Base-by-base conservation (phyloP, 1,139 yeast species). In the Candida tetrigidarum region DNA sequence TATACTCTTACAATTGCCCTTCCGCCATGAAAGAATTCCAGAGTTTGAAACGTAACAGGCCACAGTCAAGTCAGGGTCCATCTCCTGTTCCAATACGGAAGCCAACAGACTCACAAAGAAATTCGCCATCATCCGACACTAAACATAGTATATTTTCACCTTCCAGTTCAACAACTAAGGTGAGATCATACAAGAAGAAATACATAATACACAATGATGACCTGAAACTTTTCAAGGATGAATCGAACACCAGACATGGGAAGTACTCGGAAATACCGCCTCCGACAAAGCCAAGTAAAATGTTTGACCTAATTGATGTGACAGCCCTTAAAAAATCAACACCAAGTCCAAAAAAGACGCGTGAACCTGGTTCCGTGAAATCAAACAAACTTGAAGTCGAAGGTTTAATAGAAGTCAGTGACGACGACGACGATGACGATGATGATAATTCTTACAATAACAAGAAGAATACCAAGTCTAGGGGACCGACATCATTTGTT, bases 361-460 rank as follows among this genome's bases (percentile, higher is more conserved):
- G 9, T 10, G 8, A n/a, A 8, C 9, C 12, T 16, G 36, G 10
- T 3, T 4, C 6, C 11, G n/a, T 19, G 25, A 39, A 41, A 19
- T 28, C 27, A 18, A 34, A 23, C 4, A 25, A 32, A 5, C n/a
- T 16, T 7, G 30, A 44, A 25, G 30, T 48, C 15, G 51, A 49
- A 26, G 48, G 50, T 3, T 44, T 48, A 14, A 28, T 43, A 2
- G 47, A 49, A 14, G 30, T 39, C 25, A 49, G 43, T 41, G 56
- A 42, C 33, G 48, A 23, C 40, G 56, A 42, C 33, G 48, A 23
- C 35, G 56, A 55, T 2, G 49, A 46, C n/a, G 55, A 50, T 23
- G 54, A 51, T 28, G 58, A 51, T 41, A 37, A 47, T 22, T 22
- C 6, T 22, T 7, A 22, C 25, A 2, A 7, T 22, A 22, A 10